Evolutionary conservation across 2,329 filamentous ascomycete species (phyloP), one percentile per base, ranked within the genome.

Genomic region (Fusarium mundagurra): DNA sequence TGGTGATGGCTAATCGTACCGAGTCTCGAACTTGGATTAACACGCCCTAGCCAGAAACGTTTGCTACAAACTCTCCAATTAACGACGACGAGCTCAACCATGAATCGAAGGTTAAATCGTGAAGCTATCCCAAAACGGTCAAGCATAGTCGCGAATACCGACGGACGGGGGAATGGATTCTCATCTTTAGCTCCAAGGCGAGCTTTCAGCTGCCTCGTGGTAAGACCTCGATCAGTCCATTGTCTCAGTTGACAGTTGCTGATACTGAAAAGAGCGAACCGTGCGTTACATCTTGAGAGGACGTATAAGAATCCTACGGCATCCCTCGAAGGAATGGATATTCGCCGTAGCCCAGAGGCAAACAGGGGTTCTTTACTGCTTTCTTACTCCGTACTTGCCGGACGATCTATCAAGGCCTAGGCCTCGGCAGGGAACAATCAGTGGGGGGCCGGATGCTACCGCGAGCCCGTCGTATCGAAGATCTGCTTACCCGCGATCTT

Each of bases 131-230:
- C 34, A 41, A 66, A 59, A 41, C 17, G 33, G 53, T 29, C 53
- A 70, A 64, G 67, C 67, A 48, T 44, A 29, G 43, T 71, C 67
- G 66, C 60, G 45, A 64, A 65, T 53, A 62, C 60, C 60, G 60
- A 70, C 38, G 22, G 57, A 51, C 33, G 41, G 38, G 44, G 45
- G 50, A 41, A 50, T 60, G 41, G 60, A 33, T n/a, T 34, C 34
- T 36, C 43, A 38, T 60, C 20, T 55, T 55, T 38, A 38, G 33
- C 43, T 38, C 11, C 43, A 38, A 31, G 33, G 43, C 31, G 24
- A 61, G 29, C 39, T 20, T 58, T 62, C 51, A 62, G 60, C 39
- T 45, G 31, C 33, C 38, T 62, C 31, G 48, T 44, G 24, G 24
- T 7, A 44, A 44, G 59, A 27, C 41, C 41, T 8, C 13, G 20